A percentile compares a stretch with the other conserved stretches of the same genome.
Evolutionary conservation across 1,139 yeast species (phyloP).

Genomic region (Geotrichum macrosporum): DNA sequence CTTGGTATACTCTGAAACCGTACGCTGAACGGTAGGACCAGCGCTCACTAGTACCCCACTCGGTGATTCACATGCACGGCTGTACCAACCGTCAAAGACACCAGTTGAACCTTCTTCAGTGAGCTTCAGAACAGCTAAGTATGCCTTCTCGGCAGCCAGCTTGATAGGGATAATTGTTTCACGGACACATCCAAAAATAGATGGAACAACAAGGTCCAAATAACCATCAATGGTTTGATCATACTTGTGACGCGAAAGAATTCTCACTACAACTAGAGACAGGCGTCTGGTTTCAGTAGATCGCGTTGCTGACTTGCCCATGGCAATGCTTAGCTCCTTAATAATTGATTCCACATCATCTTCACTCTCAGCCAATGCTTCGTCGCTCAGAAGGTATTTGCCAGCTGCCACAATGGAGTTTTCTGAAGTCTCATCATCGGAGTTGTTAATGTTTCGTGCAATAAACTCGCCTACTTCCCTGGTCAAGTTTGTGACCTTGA

Average conservation of each 20-base stretch:
- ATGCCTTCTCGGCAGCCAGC: slow-evolving; percentile 92
- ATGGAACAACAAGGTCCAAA: slow-evolving; percentile 59
- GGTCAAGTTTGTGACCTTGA: slow-evolving; percentile 50
- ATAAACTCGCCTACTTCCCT: slow-evolving; percentile 50
- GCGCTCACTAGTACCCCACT: slow-evolving; percentile 22
- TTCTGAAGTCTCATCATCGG: slow-evolving; percentile 60
- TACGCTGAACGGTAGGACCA: slow-evolving; percentile 52
- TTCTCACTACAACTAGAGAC: slow-evolving; percentile 69
- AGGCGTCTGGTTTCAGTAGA: slow-evolving; percentile 80
- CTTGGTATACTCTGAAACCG: slow-evolving; percentile 80
- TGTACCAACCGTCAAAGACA: slow-evolving; percentile 60
- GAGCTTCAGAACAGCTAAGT: slow-evolving; percentile 63
- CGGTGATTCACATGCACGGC: slow-evolving; percentile 23
- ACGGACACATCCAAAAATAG: slow-evolving; percentile 77
- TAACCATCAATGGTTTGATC: slow-evolving; percentile 48
- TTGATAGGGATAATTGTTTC: slow-evolving; percentile 85
- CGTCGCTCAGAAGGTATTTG: slow-evolving; percentile 52
- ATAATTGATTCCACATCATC: slow-evolving; percentile 39
- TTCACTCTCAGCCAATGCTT: slow-evolving; percentile 23
- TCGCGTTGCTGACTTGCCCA: slow-evolving; percentile 52
- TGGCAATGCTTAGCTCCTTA: slow-evolving; percentile 48
- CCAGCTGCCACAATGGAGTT: slow-evolving; percentile 82
- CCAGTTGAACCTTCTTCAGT: slow-evolving; percentile 63
- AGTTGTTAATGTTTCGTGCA: slow-evolving; percentile 45
- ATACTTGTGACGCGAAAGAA: slow-evolving; percentile 62